Evolutionary conservation across 352 stramenopile genomes (phyloP), one percentile per base, ranked within the genome.

Genomic region (Phytophthora pseudosyringae): DNA sequence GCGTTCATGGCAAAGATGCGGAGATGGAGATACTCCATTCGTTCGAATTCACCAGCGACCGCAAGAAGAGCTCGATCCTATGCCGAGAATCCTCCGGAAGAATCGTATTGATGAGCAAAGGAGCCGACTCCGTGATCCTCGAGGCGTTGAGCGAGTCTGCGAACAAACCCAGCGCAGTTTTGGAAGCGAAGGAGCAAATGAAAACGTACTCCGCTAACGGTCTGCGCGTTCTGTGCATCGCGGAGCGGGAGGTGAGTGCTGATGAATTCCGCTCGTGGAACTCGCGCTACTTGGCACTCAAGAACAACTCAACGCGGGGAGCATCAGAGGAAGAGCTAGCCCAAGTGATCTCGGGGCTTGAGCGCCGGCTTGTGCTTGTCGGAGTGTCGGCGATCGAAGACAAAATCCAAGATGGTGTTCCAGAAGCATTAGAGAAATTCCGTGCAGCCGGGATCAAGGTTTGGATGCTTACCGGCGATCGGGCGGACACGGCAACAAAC

Each of bases 51-150:
- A 81, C 79, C 9, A 88, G 77, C 13, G 75, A 89, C 13, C 70
- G 84, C 8, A 91, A 89, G 54, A 88, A 88, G 55, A 93, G 81
- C 53, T 91, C 81, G 2, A 77, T 88, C 1, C 16, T 88, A 4
- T 83, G 71, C 41, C 74, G 76, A 9, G 66, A 82, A 11, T 36
- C 64, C 1, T 66, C 64, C 3, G 69, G 69, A 6, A 67, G 58
- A 13, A 66, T 84, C 11, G 55, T 87, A 12, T 33, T 93, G 32
- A 78, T 89, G 40, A 80, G 64, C 41, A 95, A 98, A 78, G 93
- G 93, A n/a, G 93, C 93, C 1, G 93, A 98, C 61, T 93, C 84
- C 1, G 81, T 95, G 16, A 83, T 98, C 4, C 65, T 97, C 10
- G 63, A 75, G 3, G 54, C 83, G 16, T 55, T 88, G 16, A 77